Conservation (phyloP, 108 stramenopile genomes). For the Cyclotella atomus region DNA sequence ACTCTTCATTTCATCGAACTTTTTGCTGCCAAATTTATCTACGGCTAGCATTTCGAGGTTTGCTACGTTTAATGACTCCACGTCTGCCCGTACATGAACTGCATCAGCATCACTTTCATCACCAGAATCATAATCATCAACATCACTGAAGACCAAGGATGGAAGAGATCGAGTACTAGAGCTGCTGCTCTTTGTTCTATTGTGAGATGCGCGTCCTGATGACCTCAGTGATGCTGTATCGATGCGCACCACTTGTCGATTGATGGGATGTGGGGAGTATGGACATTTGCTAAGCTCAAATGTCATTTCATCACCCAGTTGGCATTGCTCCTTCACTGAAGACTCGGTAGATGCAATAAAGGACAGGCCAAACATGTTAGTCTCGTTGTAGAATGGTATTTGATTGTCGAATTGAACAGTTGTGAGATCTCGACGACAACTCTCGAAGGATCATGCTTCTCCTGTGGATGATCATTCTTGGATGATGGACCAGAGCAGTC, state of each 20-base stretch:
- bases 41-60: background rate
- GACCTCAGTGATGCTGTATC: too few relatives aligned
- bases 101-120: slow-evolving; percentile 1
- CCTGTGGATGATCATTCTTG: too few relatives aligned
- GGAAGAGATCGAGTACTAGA: background rate
- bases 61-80: background rate
- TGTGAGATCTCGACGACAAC: too few relatives aligned
- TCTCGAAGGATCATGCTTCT: too few relatives aligned
- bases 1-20: background rate
- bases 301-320: background rate
- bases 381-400: background rate
- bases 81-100: background rate
- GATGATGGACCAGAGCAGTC: too few relatives aligned
- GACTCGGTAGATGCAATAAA: background rate
- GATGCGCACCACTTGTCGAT: background rate
- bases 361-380: background rate
- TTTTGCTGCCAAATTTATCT: background rate
- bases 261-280: background rate
- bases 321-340: background rate
- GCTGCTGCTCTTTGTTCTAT: background rate
- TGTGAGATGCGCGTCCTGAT: background rate
- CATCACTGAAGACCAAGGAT: background rate
- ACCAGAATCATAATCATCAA: background rate
- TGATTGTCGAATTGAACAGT: background rate
- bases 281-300: background rate